Base-by-base conservation (phyloP, 2,329 filamentous ascomycete genomes). In the Lithohypha guttulata region DNA sequence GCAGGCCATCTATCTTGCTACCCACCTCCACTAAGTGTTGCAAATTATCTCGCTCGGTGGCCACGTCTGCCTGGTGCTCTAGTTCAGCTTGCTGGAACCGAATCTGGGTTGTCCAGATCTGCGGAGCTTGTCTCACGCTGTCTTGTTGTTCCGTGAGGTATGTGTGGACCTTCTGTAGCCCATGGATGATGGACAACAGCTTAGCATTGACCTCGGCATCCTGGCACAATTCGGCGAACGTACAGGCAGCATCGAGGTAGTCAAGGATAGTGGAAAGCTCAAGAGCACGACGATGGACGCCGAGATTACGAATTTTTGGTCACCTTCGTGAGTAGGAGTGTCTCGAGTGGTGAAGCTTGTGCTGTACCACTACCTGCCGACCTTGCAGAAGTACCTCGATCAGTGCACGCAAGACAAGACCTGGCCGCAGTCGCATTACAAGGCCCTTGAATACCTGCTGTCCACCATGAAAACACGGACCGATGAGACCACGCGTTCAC, bases 291-390 rank as follows among this genome's bases (percentile, higher is more conserved):
- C 30, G 30, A 15, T 33, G 30, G 30, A 33, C 30, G 17, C 14
- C 30, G 9, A 33, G 18, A 20, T 33, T 13, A 13, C 30, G 30
- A 33, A 33, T n/a, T 33, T 10, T 33, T 33, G 30, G 17, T 18
- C 14, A 33, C 30, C 11, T 18, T 33, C 7, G 30, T 18, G 18
- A 33, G 17, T 10, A 33, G 17, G 14, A 13, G 14, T 15, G 7
- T 6, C 14, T 18, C n/a, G 27, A 14, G 17, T 14, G n/a, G 27
- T 14, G 27, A 14, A 29, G 30, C 10, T 33, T n/a, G 14, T 15
- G 11, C n/a, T n/a, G n/a, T n/a, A n/a, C n/a, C n/a, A n/a, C n/a
- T n/a, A n/a, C n/a, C n/a, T n/a, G n/a, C n/a, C n/a, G n/a, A n/a
- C n/a, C n/a, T n/a, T n/a, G n/a, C n/a, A n/a, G n/a, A n/a, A n/a